Evolutionary conservation across 257 asterid genomes (phyloP), one percentile per base, ranked within the genome.

Genomic region (Salvia miltiorrhiza): DNA sequence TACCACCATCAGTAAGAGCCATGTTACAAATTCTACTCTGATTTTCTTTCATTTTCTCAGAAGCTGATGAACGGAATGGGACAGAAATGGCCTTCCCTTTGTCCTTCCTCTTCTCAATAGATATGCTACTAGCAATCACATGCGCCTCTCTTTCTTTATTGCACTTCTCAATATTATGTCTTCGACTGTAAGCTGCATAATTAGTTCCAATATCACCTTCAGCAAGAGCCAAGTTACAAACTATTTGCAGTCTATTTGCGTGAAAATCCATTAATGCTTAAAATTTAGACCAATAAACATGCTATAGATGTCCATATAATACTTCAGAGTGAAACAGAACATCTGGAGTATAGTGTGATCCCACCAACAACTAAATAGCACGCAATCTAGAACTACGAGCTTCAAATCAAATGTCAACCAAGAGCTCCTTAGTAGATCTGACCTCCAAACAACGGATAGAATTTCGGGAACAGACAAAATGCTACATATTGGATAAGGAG

Each of bases 131-230:
- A 64, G 9, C 39, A 59, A 63, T 59, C 75, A 24, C 64, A 49
- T 20, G 21, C 26, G 19, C 58, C 19, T 41, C 74, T 35, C 48
- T 61, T 24, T 59, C 74, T 69, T 70, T 64, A 19, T 48, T 71
- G 45, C 49, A 61, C 57, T 72, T 76, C 54, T 69, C 76, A 47
- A 16, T 50, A 19, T 44, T 35, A 32, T 52, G 28, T 61, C 73
- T 75, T 77, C 16, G 59, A 55, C 41, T 33, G 8, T 33, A 55
- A 26, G 69, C 71, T 61, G 69, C 61, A 50, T 55, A 67, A 70
- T 71, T 76, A 55, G 68, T 49, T 48, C 45, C 69, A 72, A 50
- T 67, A 67, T 69, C 73, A 77, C 82, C 90, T 87, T 63, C 75
- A 70, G 61, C 39, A 70, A 65, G 53, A 72, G 50, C 52, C 50